Evolutionary conservation across 139 green algal species (phyloP).

Genomic region (Dunaliella primolecta): DNA sequence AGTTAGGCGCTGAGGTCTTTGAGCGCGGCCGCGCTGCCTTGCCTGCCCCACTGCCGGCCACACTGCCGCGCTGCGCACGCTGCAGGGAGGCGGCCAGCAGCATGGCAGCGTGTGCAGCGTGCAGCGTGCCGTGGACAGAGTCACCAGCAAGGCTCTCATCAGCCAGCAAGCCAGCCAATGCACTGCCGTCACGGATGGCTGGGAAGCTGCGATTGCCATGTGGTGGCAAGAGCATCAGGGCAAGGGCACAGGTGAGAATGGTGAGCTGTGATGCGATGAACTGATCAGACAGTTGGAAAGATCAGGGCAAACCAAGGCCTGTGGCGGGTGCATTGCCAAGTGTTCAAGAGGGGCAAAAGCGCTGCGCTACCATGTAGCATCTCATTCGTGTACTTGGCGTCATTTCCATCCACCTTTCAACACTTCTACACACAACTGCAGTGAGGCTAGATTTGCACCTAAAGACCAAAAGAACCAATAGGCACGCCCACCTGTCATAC

Average conservation of each 20-base stretch:
- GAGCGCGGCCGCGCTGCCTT: not conserved
- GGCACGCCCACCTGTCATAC: constrained; percentile 13
- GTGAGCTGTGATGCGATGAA: too few relatives aligned
- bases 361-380: too few relatives aligned
- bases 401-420: too few relatives aligned
- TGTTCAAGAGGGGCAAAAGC: too few relatives aligned
- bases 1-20: not conserved
- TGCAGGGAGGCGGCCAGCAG: not conserved
- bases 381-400: too few relatives aligned
- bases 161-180: not conserved
- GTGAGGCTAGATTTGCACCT: too few relatives aligned
- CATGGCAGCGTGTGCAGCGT: constrained; percentile 1
- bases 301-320: too few relatives aligned
- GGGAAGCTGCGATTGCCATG: not conserved
- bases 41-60: not conserved
- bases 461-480: too few relatives aligned
- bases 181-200: not conserved
- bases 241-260: too few relatives aligned
- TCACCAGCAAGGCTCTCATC: not conserved
- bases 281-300: too few relatives aligned
- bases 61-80: not conserved
- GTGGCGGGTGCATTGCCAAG: too few relatives aligned
- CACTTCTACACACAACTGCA: too few relatives aligned
- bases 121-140: not conserved
- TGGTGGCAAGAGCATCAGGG: not conserved